These are phyloP conservation scores for Graphiopsis chlorocephala DNA, from an alignment of 2,329 filamentous ascomycete species.

Conservation along the genomic window DNA sequence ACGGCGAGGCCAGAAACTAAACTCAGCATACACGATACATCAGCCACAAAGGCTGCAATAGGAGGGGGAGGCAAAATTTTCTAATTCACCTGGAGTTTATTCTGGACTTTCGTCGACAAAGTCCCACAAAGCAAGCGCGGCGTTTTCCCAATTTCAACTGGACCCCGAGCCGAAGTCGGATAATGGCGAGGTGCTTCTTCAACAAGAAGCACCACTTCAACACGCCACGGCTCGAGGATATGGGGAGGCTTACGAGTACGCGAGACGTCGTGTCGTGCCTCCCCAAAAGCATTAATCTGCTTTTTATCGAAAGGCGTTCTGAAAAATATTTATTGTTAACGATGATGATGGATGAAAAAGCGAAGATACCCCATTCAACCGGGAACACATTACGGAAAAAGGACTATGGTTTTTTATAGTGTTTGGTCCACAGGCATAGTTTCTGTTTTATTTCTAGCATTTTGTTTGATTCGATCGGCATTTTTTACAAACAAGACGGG, in stretches of 20 bases:
- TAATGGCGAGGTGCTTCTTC: conserved; percentile 27
- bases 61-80: conserved; percentile 2
- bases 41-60: background rate
- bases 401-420: background rate
- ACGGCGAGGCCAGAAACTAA: conserved; percentile 28
- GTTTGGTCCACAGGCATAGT: background rate
- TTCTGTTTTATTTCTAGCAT: background rate
- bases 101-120: background rate
- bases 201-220: conserved; percentile 22
- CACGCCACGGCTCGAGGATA: conserved; percentile 14
- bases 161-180: conserved; percentile 9
- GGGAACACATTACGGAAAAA: conserved; percentile 18
- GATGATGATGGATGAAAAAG: conserved; percentile 19
- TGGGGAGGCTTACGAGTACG: background rate
- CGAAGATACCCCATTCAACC: conserved; percentile 36
- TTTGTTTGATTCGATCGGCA: background rate
- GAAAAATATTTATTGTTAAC: conserved; percentile 16
- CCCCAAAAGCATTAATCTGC: conserved; percentile 3
- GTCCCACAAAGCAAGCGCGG: conserved; percentile 1
- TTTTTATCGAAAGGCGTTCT: conserved; percentile 20
- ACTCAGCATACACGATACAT: conserved; percentile 3
- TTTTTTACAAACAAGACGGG: background rate
- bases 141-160: conserved; percentile 21
- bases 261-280: background rate
- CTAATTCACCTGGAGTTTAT: conserved; percentile 6